phyloP scores from a whole-genome alignment of 345 rosid species.

The Populus alba region DNA sequence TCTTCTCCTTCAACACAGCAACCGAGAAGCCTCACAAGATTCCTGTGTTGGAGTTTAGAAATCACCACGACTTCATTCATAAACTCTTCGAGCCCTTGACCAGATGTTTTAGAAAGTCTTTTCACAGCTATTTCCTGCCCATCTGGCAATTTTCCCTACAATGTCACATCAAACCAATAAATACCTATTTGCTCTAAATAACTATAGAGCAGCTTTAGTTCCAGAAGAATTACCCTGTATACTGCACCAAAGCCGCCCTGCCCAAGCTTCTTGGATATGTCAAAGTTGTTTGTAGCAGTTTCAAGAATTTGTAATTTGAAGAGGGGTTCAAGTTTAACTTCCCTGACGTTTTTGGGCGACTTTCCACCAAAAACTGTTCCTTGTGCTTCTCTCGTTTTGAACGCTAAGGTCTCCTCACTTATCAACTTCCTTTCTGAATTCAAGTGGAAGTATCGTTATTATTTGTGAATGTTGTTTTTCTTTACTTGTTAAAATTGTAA shows the following conservation, averaged over 20 bases:
- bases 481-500: background rate
- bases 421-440: background rate
- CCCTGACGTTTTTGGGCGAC: too few species aligned
- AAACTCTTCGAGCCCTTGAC: too few species aligned
- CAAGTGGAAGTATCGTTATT: background rate
- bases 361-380: background rate
- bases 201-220: background rate
- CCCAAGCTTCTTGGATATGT: conserved; percentile 12
- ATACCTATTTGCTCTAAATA: background rate
- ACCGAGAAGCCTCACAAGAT: conserved; percentile 19
- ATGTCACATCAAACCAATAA: background rate
- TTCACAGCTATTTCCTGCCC: conserved; percentile 22
- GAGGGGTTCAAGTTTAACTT: background rate
- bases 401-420: background rate
- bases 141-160: conserved; percentile 16
- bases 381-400: background rate
- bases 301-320: conserved; percentile 7
- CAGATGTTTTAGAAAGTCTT: too few species aligned
- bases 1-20: conserved; percentile 21
- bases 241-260: conserved; percentile 29
- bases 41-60: conserved; percentile 18
- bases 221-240: conserved; percentile 10
- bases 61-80: too few species aligned
- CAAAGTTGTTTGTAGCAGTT: conserved; percentile 17
- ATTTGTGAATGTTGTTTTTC: background rate